These are phyloP conservation scores for Panicum hallii DNA, from an alignment of 202 grass and related monocot species.

Conservation along the genomic window DNA sequence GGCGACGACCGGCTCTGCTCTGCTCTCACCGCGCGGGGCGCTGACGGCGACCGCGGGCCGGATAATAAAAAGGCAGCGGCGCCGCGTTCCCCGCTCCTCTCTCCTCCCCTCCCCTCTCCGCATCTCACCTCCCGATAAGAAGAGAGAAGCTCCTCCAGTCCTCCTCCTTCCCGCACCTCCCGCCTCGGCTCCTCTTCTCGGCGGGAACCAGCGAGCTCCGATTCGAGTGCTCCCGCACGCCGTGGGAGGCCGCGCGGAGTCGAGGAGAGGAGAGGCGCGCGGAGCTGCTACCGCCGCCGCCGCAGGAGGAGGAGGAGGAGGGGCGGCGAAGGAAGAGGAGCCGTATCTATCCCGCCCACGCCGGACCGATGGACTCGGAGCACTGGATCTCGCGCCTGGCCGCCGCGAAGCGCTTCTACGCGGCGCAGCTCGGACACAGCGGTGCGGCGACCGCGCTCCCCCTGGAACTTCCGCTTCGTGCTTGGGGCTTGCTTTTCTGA, in stretches of 20 bases:
- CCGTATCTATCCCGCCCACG: background rate
- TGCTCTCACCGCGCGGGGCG: conserved; percentile 4
- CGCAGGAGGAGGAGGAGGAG: background rate
- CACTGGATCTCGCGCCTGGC: conserved; percentile 98
- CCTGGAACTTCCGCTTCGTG: conserved; percentile 9
- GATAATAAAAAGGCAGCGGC: conserved; percentile 40
- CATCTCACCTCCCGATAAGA: conserved; percentile 45
- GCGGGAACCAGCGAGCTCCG: conserved; percentile 1
- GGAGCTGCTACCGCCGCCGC: background rate
- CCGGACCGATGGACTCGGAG: conserved; percentile 76
- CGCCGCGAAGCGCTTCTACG: conserved; percentile 92
- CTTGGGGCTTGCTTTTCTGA: background rate
- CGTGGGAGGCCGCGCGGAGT: background rate
- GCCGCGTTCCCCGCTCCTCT: background rate
- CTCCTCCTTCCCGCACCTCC: background rate
- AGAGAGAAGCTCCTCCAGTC: background rate
- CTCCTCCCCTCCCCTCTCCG: background rate
- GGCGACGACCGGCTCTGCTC: background rate
- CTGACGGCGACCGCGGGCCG: conserved; percentile 44
- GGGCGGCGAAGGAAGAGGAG: background rate
- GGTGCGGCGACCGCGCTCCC: conserved; percentile 25
- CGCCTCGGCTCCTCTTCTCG: conserved; percentile 11
- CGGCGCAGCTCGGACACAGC: conserved; percentile 67
- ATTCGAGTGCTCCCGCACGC: background rate
- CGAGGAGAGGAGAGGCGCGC: conserved; percentile 25